Percentiles rank a stretch among this genome's conserved stretches.
phyloP scores from a whole-genome alignment of 371 early-diverging fungal species.

The Circinella umbellata region DNA sequence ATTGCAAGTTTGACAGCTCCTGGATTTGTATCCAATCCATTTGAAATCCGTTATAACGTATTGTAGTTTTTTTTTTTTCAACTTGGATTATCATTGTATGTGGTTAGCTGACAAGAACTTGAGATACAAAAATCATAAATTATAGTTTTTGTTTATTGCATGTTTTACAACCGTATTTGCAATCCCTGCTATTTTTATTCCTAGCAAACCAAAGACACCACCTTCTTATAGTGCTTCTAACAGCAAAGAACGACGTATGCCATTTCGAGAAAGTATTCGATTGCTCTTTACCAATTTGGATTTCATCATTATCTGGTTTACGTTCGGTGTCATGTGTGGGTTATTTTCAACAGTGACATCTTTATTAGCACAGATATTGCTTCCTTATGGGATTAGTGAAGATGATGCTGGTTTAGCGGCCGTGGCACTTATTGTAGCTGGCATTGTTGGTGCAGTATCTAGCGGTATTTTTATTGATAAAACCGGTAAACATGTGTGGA shows the following conservation, averaged over 20 bases:
- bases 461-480: slow-evolving; percentile 51
- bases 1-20: slow-evolving; percentile 47
- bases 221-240: slow-evolving; percentile 52
- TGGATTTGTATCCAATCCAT: slow-evolving; percentile 27
- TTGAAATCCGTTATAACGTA: not conserved
- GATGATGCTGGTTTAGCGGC: slow-evolving; percentile 65
- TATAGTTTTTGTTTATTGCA: slow-evolving; percentile 45
- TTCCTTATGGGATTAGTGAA: slow-evolving; percentile 62
- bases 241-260: slow-evolving; percentile 28
- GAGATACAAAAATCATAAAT: no score
- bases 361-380: slow-evolving; percentile 60
- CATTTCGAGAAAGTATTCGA: slow-evolving; percentile 51
- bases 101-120: no score
- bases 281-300: slow-evolving; percentile 55
- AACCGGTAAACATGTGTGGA: slow-evolving; percentile 47
- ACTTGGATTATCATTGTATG: no score
- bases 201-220: slow-evolving; percentile 59
- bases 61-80: not conserved
- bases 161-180: slow-evolving; percentile 47
- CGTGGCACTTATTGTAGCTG: slow-evolving; percentile 60
- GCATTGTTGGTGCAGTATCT: slow-evolving; percentile 55
- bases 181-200: slow-evolving; percentile 57
- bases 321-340: slow-evolving; percentile 66
- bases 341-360: slow-evolving; percentile 68
- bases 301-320: slow-evolving; percentile 58